Conservation (phyloP, 225 moss, liverwort and hornwort species). For the Sphagnum tenellum region DNA sequence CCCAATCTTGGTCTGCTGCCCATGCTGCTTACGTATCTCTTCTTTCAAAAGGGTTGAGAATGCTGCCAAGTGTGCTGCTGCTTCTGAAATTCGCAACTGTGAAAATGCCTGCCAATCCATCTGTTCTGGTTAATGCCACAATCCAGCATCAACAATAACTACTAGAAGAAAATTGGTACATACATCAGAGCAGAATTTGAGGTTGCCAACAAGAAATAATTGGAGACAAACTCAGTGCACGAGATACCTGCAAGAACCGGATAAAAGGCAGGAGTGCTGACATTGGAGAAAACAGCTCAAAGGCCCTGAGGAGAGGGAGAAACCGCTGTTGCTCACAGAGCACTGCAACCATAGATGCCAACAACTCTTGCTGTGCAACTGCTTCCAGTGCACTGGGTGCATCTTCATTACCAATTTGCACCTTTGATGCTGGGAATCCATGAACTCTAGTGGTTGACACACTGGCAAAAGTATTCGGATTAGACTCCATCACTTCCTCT, state of each 20-base stretch:
- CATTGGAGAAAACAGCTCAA: constrained; percentile 85
- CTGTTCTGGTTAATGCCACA: not conserved
- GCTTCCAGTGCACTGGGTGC: constrained; percentile 29
- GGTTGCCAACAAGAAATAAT: too few species aligned
- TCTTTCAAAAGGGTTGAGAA: constrained; percentile 84
- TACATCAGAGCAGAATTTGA: too few species aligned
- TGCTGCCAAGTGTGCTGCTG: constrained; percentile 67
- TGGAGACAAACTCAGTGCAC: too few species aligned
- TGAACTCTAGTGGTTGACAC: not conserved
- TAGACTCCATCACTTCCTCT: not conserved
- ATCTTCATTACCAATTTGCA: constrained; percentile 17
- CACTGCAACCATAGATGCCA: constrained; percentile 85
- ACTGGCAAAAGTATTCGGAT: not conserved
- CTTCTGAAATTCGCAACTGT: constrained; percentile 96
- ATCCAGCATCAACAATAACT: not conserved
- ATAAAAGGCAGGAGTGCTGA: constrained; percentile 87
- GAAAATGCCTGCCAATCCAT: constrained; percentile 62
- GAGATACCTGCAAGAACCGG: constrained; percentile 75
- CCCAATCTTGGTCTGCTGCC: constrained; percentile 24
- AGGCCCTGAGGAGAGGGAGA: constrained; percentile 86
- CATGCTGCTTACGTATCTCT: constrained; percentile 42
- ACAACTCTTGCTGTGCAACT: constrained; percentile 53
- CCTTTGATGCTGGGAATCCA: constrained; percentile 17
- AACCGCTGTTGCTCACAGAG: constrained; percentile 90
- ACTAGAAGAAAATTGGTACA: too few species aligned